phyloP scores from a whole-genome alignment of 345 rosid genomes.

The Populus nigra region DNA sequence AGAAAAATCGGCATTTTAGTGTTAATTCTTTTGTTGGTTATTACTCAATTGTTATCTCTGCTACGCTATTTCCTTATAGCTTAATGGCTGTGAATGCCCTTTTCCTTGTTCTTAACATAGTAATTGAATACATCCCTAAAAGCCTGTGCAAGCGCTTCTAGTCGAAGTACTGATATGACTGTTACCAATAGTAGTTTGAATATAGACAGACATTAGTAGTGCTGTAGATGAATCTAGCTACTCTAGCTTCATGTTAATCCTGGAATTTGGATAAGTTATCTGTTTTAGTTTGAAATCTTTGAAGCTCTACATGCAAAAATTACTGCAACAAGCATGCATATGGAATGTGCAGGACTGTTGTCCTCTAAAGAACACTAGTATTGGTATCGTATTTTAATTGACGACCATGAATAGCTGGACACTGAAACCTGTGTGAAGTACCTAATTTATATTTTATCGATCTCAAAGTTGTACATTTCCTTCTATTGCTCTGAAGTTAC shows the following conservation, averaged over 20 bases:
- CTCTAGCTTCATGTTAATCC: neutral
- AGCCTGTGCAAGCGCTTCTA: neutral
- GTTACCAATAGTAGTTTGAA: neutral
- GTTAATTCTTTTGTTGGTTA: neutral
- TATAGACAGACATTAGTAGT: neutral
- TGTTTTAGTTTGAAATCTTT: neutral
- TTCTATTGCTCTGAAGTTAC: neutral
- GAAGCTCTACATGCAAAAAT: neutral
- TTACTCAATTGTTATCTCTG: neutral
- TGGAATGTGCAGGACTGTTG: neutral
- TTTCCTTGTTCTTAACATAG: neutral
- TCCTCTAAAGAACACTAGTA: neutral
- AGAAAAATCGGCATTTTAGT: neutral
- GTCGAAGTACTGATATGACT: neutral
- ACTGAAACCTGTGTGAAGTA: neutral
- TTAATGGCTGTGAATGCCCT: neutral
- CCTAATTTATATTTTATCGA: neutral
- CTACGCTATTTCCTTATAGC: neutral
- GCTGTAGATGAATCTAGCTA: neutral
- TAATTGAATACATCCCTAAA: neutral
- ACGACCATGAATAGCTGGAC: neutral
- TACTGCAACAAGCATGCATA: neutral
- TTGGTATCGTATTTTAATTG: neutral
- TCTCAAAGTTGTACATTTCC: neutral
- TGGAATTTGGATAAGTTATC: neutral